Evolutionary conservation across 2,329 filamentous ascomycete species (phyloP), one percentile per base, ranked within the genome.

Genomic region (Curvularia sp.): DNA sequence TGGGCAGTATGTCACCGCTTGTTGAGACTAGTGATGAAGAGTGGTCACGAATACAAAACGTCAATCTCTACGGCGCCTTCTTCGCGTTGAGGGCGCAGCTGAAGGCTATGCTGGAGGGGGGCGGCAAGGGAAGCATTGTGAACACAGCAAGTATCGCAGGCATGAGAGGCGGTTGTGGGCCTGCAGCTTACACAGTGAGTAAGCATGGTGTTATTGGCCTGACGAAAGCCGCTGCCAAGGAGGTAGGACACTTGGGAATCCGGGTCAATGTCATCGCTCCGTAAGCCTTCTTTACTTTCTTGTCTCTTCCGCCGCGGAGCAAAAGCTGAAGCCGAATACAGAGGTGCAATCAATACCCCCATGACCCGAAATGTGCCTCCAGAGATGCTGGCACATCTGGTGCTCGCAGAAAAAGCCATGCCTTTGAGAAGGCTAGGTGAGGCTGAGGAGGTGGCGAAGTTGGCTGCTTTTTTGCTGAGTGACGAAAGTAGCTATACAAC

Each of bases 401-500:
- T 15, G 7, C 34, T 8, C 3, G 15, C 34, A 36, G 13, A 36
- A 18, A 4, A 6, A n/a, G 34, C 15, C 5, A 18, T 19, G 3
- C 27, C 49, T 39, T 3, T 52, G n/a, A 8, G 23, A 13, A 42
- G 39, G 34, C 34, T n/a, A 15, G 34, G 15, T n/a, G 23, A 48
- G 12, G 49, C 74, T 21, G 64, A 71, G 13, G 77, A 79, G 59
- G 67, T 74, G 1, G 81, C 80, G 6, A 73, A 77, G 27, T 69
- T 81, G 9, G 77, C 81, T 45, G 71, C 76, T 6, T 83, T 80
- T 50, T 60, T 83, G 63, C 61, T 83, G 36, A 77, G 80, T 56
- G 78, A 81, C 57, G 78, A 80, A 27, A 67, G 75, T 5, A 78
- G 73, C 13, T 82, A 77, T 69, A 77, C 80, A 1, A 83, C 80